phyloP scores from a whole-genome alignment of 2,329 filamentous ascomycete species.

The Torrubiellomyces zombiae region DNA sequence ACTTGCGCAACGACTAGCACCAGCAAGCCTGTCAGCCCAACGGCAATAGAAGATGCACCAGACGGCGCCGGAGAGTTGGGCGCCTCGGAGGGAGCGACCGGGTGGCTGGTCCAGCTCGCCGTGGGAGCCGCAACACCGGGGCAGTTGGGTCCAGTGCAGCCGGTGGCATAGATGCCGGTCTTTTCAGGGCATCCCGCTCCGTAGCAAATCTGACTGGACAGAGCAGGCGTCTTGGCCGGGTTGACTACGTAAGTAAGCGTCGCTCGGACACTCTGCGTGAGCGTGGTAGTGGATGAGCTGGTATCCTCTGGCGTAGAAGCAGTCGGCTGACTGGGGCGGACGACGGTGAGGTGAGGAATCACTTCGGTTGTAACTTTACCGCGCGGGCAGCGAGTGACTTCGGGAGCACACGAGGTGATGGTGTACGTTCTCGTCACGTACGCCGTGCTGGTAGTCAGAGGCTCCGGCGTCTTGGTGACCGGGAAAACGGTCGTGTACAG shows the following conservation, averaged over 20 bases:
- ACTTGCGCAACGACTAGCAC: conserved; percentile 12
- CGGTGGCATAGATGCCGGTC: conserved; percentile 2
- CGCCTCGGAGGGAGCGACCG: conserved; percentile 4
- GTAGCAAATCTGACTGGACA: conserved; percentile 11
- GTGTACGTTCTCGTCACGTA: conserved; percentile 36
- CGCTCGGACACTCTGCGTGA: not conserved
- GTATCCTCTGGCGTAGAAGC: conserved; percentile 5
- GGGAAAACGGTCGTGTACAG: conserved; percentile 30
- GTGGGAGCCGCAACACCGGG: conserved; percentile 8
- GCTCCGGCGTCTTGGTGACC: conserved; percentile 8
- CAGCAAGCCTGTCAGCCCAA: conserved; percentile 11
- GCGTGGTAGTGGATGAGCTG: not conserved
- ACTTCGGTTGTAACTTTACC: conserved; percentile 17
- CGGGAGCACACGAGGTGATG: conserved; percentile 35
- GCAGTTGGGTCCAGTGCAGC: conserved; percentile 3
- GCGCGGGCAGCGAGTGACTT: conserved; percentile 30
- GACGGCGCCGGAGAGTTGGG: conserved; percentile 24
- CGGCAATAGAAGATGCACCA: conserved; percentile 21
- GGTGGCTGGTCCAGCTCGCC: conserved; percentile 4
- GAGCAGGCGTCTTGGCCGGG: conserved; percentile 1
- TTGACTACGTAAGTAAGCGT: too few relatives aligned
- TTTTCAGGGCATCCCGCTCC: conserved; percentile 8
- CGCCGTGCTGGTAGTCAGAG: conserved; percentile 20
- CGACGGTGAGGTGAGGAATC: conserved; percentile 17
- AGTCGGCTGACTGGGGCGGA: conserved; percentile 16